Conservation (phyloP, 345 rosid species). For the Litchi chinensis region DNA sequence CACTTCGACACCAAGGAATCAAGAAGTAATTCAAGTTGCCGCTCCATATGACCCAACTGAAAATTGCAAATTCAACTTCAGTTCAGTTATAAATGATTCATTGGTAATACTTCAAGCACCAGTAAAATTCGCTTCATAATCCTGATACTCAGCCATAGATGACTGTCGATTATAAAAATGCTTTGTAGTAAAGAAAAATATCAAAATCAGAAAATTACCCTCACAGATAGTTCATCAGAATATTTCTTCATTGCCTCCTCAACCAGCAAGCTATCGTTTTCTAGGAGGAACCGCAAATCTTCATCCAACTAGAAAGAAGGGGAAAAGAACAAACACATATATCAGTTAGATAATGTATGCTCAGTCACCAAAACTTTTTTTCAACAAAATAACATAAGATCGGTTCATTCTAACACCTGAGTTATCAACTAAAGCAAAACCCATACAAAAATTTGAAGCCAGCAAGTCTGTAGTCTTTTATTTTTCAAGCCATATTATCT, state of each 20-base stretch:
- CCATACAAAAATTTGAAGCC: neutral
- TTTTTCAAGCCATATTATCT: too few relatives aligned
- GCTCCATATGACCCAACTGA: slow-evolving; percentile 58
- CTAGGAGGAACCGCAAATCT: slow-evolving; percentile 51
- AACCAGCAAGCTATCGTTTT: slow-evolving; percentile 32
- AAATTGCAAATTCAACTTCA: slow-evolving; percentile 16
- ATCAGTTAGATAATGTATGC: neutral
- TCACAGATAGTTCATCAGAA: slow-evolving; percentile 41
- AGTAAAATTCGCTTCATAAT: neutral
- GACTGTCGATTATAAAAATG: neutral
- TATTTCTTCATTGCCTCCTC: slow-evolving; percentile 48
- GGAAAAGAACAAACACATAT: neutral
- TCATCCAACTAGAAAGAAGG: slow-evolving; percentile 36
- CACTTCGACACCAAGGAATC: slow-evolving; percentile 43
- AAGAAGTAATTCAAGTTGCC: slow-evolving; percentile 52
- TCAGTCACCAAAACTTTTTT: neutral
- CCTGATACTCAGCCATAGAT: neutral
- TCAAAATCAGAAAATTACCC: slow-evolving; percentile 38
- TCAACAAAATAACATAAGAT: neutral
- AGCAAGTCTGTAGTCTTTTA: neutral
- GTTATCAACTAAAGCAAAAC: neutral
- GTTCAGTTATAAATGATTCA: neutral
- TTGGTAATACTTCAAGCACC: neutral
- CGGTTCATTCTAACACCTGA: neutral
- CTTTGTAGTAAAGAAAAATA: neutral